Base-by-base conservation (phyloP, 768 basidiomycete species). In the Hypsizygus marmoreus region DNA sequence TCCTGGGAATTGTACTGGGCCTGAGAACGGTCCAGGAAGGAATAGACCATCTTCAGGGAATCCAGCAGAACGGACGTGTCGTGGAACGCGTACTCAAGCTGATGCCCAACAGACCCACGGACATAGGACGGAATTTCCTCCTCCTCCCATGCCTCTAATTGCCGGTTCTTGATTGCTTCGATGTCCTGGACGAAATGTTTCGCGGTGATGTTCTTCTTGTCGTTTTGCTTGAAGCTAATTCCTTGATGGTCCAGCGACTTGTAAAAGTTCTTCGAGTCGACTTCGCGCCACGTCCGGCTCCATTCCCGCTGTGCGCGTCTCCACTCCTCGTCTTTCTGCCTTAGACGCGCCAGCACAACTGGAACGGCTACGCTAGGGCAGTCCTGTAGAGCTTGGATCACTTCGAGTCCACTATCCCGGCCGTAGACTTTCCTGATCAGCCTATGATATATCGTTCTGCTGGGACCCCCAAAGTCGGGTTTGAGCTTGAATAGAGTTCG, bases 261-360 rank as follows among this genome's bases (percentile, higher is more conserved):
- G 82, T 97, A 95, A 63, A 95, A 98, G 72, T 98, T 98, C 71
- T 93, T 94, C 45, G 87, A 86, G 58, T 99, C 93, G 38, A 95
- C 88, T 64, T 97, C 95, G 40, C 93, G 79, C 97, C 97, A 98
- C 12, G 93, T 95, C 49, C 88, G 81, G 68, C 88, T 91, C 92
- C 93, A 98, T 66, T 97, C 95, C 22, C 95, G 79, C 64, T 94
- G 91, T 22, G 88, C 84, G 24, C 91, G 79, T 59, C 91, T 84
- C 97, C 97, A 99, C 62, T 99, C 97, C 50, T 97, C 95, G 64
- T 97, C 91, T 66, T 95, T 97, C 62, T 84, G 82, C 71, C 91
- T 94, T 34, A 99, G 73, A 8, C 97, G 83, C 32, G 79, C 73
- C 2, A 98, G 80, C 5, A 97, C 91, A 48, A 98, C 91, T 1